phyloP scores from a whole-genome alignment of 352 stramenopile genomes.

The Phytopythium ostracodes region DNA sequence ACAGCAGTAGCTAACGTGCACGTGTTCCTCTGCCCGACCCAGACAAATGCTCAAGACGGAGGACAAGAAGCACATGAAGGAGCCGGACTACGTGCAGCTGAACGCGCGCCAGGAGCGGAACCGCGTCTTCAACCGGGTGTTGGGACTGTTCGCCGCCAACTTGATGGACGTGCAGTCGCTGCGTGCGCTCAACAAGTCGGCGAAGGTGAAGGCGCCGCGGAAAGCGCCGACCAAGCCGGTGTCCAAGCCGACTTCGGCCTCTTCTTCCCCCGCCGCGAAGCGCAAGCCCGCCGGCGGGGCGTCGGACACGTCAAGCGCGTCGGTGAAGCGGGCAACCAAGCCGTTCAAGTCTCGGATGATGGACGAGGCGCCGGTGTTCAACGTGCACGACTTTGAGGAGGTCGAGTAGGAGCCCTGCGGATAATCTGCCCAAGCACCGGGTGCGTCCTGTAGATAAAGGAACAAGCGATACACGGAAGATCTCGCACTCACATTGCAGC shows the following conservation, averaged over 20 bases:
- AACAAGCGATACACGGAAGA: not conserved
- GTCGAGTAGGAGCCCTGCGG: conserved; percentile 23
- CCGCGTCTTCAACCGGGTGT: conserved; percentile 74
- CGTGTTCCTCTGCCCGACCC: not conserved
- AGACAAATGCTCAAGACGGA: conserved; percentile 89
- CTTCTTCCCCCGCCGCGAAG: conserved; percentile 23
- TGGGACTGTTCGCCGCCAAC: conserved; percentile 52
- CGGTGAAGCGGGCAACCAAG: conserved; percentile 55
- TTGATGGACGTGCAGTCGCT: conserved; percentile 68
- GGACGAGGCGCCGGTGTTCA: conserved; percentile 55
- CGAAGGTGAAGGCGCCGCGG: conserved; percentile 52
- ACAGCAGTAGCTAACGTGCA: not conserved
- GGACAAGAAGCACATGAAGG: conserved; percentile 85
- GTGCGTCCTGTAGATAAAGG: not conserved
- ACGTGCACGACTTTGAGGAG: conserved; percentile 67
- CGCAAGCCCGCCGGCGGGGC: conserved; percentile 26
- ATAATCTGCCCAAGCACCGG: not conserved
- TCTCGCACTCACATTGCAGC: not conserved
- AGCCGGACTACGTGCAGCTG: conserved; percentile 61
- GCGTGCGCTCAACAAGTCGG: conserved; percentile 61
- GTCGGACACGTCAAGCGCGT: conserved; percentile 10
- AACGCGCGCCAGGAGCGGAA: conserved; percentile 83
- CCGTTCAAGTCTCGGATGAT: conserved; percentile 80
- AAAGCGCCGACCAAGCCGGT: conserved; percentile 33
- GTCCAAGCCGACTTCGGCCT: conserved; percentile 19